Base-by-base conservation (phyloP, 2,329 filamentous ascomycete genomes). In the Exophiala calicioides region DNA sequence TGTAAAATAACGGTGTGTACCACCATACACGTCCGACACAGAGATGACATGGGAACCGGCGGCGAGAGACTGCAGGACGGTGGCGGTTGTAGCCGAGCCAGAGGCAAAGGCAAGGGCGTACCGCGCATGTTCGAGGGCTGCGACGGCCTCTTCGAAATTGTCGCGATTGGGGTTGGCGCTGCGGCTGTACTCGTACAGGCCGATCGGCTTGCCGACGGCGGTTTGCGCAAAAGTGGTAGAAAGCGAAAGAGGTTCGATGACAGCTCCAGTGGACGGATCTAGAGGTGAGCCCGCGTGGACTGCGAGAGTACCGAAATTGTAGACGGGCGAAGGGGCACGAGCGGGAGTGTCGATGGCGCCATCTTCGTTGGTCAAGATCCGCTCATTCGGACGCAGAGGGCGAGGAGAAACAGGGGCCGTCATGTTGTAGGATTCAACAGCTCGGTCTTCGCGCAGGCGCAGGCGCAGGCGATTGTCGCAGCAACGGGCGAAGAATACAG, bases 1-100 rank as follows among this genome's bases (percentile, higher is more conserved):
- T 57, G 93, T 98, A 77, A 98, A 98, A 77, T 98, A 98, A 63
- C 93, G 81, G 74, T 98, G 93, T 31, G 93, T 98, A 60, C 93
- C 93, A 60, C 93, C 93, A 69, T 98, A 98, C 61, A 98, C 90
- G 68, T 98, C 93, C 34, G 90, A 95, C 36, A 98, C 89, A 52
- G 90, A 96, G 61, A 98, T 85, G 62, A 98, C 88, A 72, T 98
- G 93, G 36, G 88, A 93, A 53, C 90, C 90, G 9, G 86, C 79
- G 18, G 91, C 90, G 47, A 98, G 81, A 59, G 88, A 93, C 73
- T 97, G 93, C 48, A 98, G 81, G 63, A 98, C 89, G 60, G 81
- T 88, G 52, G 93, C 91, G 1, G 93, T 98, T 44, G 93, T 90
- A 32, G 93, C 91, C 58, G 88, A 95, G 61, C 93, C 93, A 19